Evolutionary conservation across 2,329 filamentous ascomycete species (phyloP), one percentile per base, ranked within the genome.

Genomic region (Aureobasidium pullulans): DNA sequence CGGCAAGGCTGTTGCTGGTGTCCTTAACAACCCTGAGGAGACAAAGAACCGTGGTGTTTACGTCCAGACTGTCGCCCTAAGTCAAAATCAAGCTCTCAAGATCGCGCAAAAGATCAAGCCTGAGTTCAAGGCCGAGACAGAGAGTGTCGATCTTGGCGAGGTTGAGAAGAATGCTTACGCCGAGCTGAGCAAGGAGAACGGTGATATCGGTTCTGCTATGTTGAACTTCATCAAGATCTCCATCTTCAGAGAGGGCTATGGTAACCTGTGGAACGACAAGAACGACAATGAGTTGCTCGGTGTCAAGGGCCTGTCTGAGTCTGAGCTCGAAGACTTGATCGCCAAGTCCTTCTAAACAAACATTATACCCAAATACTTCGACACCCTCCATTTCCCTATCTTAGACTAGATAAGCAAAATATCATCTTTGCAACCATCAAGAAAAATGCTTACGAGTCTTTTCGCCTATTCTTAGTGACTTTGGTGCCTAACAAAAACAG

Each of bases 231-330:
- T 70, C 47, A 63, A 67, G 28, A 57, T 65, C 34, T 70, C 65
- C 5, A 64, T 65, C 5, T 72, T 64, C 60, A 64, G 62, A 40
- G 43, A 61, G 3, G 66, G 64, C 1, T 74, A 71, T 64, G 68
- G 68, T 57, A 65, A 72, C 48, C 71, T 71, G 61, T 68, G 65
- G 16, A 15, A 40, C 11, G 57, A 59, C 13, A 63, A 66, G 52
- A 66, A 71, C 58, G 72, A 74, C 58, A 75, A 75, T 57, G 66
- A 70, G 36, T 57, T 74, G 61, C 63, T 75, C 16, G 71, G 73
- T 3, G 58, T 72, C 32, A 67, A 71, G 61, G 65, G 64, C 52
- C 48, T 70, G 60, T 65, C 60, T 23, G 65, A 68, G 46, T 60
- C 56, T 16, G 68, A 70, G 49, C 36, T 73, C 13, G 65, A 67